Percentiles rank a stretch among this genome's conserved stretches.
Conservation (phyloP, 306 rosid species). For the Arachis hypogaea region DNA sequence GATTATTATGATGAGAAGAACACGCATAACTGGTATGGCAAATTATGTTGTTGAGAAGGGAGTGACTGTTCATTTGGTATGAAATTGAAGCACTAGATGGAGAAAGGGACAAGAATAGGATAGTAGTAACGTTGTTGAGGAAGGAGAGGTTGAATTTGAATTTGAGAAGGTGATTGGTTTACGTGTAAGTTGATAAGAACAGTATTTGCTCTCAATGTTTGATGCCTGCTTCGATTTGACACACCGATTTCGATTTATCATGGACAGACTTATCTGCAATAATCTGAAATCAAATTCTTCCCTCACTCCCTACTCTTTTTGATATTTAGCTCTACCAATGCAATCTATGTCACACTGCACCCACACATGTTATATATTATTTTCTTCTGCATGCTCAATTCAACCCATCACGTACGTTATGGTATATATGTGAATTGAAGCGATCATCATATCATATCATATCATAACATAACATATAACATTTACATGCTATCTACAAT, state of each 20-base stretch:
- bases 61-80: constrained; percentile 14
- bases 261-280: constrained; percentile 4
- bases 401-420: background rate
- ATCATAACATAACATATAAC: too few species aligned
- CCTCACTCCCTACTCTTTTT: background rate
- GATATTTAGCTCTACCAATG: background rate
- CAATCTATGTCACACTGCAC: too few species aligned
- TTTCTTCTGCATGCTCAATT: too few species aligned
- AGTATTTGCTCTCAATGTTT: constrained; percentile 53
- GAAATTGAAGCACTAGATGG: background rate
- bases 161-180: constrained; percentile 41
- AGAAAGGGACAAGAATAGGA: constrained; percentile 7
- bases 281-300: constrained; percentile 35
- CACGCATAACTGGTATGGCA: too few species aligned
- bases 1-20: too few species aligned
- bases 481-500: background rate
- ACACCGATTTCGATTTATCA: constrained; percentile 65
- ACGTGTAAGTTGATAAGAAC: constrained; percentile 69
- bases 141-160: background rate
- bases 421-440: constrained; percentile 31
- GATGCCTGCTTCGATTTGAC: constrained; percentile 60
- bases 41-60: background rate
- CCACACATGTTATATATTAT: too few species aligned
- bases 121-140: constrained; percentile 42
- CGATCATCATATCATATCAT: too few species aligned